Conservation (phyloP, 2,329 filamentous ascomycete species). For the Didymosphaeria variabile region DNA sequence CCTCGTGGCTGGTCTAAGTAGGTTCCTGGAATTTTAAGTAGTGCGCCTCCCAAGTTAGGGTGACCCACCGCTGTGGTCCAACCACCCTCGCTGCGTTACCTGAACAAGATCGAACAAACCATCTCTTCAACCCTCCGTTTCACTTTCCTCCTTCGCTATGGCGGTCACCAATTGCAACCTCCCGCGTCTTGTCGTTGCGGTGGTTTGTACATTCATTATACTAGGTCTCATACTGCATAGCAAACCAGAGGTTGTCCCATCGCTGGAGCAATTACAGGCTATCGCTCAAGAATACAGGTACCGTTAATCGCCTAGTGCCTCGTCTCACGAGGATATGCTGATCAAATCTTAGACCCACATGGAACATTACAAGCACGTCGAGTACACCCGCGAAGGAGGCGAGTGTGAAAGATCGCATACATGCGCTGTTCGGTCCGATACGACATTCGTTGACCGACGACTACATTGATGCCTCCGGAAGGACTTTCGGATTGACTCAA, state of each 20-base stretch:
- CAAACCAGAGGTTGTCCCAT: constrained; percentile 11
- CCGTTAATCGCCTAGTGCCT: neutral
- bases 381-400: neutral
- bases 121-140: neutral
- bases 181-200: constrained; percentile 2
- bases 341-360: neutral
- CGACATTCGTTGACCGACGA: constrained; percentile 6
- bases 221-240: constrained; percentile 5
- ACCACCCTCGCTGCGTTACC: constrained; percentile 6
- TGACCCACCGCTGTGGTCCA: constrained; percentile 5
- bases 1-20: constrained; percentile 12
- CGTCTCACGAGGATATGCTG: neutral
- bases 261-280: constrained; percentile 9
- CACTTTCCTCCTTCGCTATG: constrained; percentile 2
- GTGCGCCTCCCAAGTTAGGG: constrained; percentile 3
- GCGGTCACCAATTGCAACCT: constrained; percentile 4
- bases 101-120: neutral
- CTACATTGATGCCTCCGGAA: constrained; percentile 14
- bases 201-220: constrained; percentile 4
- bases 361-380: neutral
- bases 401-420: constrained; percentile 6
- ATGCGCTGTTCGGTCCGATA: constrained; percentile 11
- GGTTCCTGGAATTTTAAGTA: neutral
- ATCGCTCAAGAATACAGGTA: constrained; percentile 12
- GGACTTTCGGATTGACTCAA: constrained; percentile 5